Conservation (phyloP, 202 grass and related monocot species). For the Alloteropsis angusta region DNA sequence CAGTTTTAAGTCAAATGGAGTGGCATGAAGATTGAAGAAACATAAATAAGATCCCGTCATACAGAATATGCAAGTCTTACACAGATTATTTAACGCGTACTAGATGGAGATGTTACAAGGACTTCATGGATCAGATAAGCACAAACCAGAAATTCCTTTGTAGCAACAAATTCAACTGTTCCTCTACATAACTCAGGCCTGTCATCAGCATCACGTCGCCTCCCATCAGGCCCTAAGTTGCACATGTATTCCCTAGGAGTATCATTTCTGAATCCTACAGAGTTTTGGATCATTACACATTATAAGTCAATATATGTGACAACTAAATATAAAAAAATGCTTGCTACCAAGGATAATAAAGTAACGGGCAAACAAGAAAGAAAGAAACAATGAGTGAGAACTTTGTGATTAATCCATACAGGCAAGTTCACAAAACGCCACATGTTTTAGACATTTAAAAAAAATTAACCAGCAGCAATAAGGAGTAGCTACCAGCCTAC, state of each 20-base stretch:
- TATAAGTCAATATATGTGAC: neutral
- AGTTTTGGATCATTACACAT: neutral
- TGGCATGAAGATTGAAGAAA: neutral
- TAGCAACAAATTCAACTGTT: constrained; percentile 94
- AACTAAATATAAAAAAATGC: neutral
- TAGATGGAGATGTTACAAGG: constrained; percentile 5
- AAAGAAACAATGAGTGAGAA: neutral
- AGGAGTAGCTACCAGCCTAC: neutral
- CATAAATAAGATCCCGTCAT: neutral
- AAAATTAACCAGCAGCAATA: neutral
- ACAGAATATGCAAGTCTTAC: neutral
- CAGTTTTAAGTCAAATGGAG: neutral
- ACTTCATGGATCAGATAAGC: constrained; percentile 17
- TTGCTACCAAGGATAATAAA: neutral
- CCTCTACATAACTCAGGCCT: constrained; percentile 96
- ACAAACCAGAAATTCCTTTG: constrained; percentile 90
- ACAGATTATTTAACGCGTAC: neutral
- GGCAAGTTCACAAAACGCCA: neutral
- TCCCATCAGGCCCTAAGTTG: constrained; percentile 90
- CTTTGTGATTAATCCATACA: neutral
- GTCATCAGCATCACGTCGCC: constrained; percentile 90
- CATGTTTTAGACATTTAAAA: neutral
- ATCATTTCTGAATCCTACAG: constrained; percentile 85
- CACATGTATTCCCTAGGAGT: constrained; percentile 92
- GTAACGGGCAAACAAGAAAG: neutral